Evolutionary conservation across 1,284 basidiomycete genomes (phyloP).

Genomic region (Fomitopsis schrenkii): DNA sequence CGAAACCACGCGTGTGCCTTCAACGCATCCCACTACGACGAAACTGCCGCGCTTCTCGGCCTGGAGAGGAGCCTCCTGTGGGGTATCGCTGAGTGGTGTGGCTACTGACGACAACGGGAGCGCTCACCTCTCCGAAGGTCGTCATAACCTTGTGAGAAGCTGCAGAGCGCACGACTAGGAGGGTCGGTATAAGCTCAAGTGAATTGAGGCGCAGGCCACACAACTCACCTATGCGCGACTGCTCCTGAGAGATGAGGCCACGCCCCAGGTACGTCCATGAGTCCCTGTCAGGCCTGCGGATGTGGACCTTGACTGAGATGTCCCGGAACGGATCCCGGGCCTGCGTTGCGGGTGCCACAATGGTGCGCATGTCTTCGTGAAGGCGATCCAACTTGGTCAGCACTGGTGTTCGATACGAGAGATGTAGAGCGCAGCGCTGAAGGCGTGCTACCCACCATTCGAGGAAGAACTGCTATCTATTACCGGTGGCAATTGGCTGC

Average conservation of each 20-base stretch:
- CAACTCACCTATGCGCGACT: conserved; percentile 68
- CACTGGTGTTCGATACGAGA: conserved; percentile 12
- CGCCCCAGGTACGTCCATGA: conserved; percentile 78
- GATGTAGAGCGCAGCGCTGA: conserved; percentile 14
- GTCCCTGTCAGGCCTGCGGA: conserved; percentile 70
- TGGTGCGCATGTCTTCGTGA: conserved; percentile 20
- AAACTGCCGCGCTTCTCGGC: conserved; percentile 83
- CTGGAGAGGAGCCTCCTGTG: conserved; percentile 64
- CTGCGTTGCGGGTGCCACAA: conserved; percentile 13
- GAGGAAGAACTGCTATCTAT: neutral
- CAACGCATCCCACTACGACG: conserved; percentile 73
- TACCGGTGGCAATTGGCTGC: conserved; percentile 6
- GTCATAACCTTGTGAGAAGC: conserved; percentile 64
- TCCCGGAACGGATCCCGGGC: conserved; percentile 40
- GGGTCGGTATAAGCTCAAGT: neutral
- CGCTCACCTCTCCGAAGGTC: conserved; percentile 63
- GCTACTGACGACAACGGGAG: conserved; percentile 1
- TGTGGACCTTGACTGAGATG: conserved; percentile 79
- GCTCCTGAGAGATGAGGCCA: conserved; percentile 69
- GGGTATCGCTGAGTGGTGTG: neutral
- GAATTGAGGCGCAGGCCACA: neutral
- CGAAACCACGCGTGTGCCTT: conserved; percentile 67
- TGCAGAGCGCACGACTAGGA: conserved; percentile 62
- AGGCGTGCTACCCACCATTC: conserved; percentile 14
- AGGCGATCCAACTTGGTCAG: conserved; percentile 21